phyloP scores from a whole-genome alignment of 148 eudicot species.

The Rhododendron williamsianum region DNA sequence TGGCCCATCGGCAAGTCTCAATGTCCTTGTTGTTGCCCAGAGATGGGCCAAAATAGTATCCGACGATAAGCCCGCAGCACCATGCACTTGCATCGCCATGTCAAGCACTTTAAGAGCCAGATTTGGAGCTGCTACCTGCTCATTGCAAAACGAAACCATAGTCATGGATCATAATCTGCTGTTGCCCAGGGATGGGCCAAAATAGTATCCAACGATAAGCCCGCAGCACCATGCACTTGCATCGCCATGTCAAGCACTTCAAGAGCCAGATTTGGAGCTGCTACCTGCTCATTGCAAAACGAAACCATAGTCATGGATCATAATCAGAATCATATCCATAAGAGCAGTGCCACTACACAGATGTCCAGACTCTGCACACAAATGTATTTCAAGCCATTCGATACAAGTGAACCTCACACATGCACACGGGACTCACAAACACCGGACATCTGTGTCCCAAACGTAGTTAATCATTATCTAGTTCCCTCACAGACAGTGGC shows the following conservation, averaged over 20 bases:
- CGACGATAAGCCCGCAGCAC: constrained; percentile 51
- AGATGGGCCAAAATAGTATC: constrained; percentile 83
- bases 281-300: constrained; percentile 41
- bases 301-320: not conserved
- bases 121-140: too few relatives aligned
- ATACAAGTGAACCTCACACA: not conserved
- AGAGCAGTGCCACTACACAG: not conserved
- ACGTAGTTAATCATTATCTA: not conserved
- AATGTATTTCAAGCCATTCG: not conserved
- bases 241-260: constrained; percentile 91
- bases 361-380: not conserved
- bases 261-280: constrained; percentile 93
- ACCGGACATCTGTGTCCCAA: not conserved
- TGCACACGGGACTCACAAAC: not conserved
- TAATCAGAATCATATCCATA: not conserved
- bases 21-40: constrained; percentile 87
- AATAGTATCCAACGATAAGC: constrained; percentile 78
- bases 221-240: constrained; percentile 96
- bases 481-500: not conserved
- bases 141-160: too few relatives aligned
- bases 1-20: constrained; percentile 98
- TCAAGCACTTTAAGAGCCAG: too few relatives aligned
- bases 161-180: too few relatives aligned
- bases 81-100: too few relatives aligned
- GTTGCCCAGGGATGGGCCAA: constrained; percentile 88